Evolutionary conservation across 139 green algal species (phyloP), one percentile per base, ranked within the genome.

Genomic region (Pleodorina starrii): DNA sequence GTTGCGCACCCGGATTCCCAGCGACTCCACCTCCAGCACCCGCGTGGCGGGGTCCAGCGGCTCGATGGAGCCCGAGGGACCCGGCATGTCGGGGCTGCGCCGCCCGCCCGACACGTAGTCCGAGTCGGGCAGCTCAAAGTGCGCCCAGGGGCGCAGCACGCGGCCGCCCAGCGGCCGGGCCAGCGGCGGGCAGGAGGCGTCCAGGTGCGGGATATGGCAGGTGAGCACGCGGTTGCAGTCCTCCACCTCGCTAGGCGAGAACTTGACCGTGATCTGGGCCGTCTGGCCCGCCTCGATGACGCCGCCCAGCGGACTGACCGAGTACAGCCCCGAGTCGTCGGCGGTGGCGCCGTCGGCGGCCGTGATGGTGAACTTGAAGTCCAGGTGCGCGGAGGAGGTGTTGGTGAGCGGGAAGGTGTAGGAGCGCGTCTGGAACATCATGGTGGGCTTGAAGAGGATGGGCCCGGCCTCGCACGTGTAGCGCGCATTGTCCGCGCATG

Each of bases 371-470:
- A 89, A 89, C 69, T 82, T 82, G 90, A 92, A 98, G 66, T 95
- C 85, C 91, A 98, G 75, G 50, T 74, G 71, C 19, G 90, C 93
- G 21, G 86, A 75, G 59, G 59, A 86, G n/a, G 78, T 90, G 94
- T 97, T 98, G 54, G 90, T 95, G 35, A 98, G 84, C 17, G 89
- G 89, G 88, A 98, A 97, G 35, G 88, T 88, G 94, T 94, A 97
- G 32, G 78, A 71, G 35, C 96, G 92, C 19, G 92, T 93, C 89
- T 98, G 96, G 91, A 97, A 97, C 96, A 98, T 98, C 94, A 97
- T 97, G 44, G 96, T 98, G 11, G 93, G 89, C 78, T 89, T 87
- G 94, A 97, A 98, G 35, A 90, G 54, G 85, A 98, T 95, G 83
- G 76, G 80, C 42, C 85, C 77, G 0, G 48, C 43, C 42, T 94